Conservation (phyloP, 2,329 filamentous ascomycete species). For the Aspergillus calidoustus region DNA sequence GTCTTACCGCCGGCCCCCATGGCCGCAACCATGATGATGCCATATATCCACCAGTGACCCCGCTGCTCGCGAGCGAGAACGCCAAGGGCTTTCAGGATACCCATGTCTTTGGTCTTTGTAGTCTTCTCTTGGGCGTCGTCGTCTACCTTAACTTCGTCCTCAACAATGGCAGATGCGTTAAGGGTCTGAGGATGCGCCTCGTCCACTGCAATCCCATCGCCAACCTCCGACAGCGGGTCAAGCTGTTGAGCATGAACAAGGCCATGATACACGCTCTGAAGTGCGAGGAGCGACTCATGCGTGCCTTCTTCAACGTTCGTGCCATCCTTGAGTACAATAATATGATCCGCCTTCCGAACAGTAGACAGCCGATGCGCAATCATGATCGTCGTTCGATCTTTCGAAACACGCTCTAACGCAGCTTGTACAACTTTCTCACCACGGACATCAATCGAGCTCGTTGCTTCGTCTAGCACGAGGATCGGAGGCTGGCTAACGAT, state of each 20-base stretch:
- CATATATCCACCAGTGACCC: slow-evolving; percentile 3
- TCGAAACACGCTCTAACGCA: not conserved
- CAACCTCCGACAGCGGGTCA: not conserved
- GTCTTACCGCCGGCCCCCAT: slow-evolving; percentile 13
- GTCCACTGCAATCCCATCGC: not conserved
- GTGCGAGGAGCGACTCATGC: not conserved
- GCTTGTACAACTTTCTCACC: not conserved
- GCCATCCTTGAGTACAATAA: not conserved
- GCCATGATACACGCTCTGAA: not conserved
- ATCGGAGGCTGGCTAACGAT: not conserved
- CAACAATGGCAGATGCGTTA: not conserved
- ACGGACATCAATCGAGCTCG: not conserved
- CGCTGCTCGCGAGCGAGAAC: slow-evolving; percentile 11
- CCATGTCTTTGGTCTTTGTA: slow-evolving; percentile 39
- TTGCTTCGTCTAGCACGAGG: not conserved
- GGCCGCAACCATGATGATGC: not conserved
- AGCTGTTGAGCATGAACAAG: not conserved
- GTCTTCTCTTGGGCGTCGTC: slow-evolving; percentile 29
- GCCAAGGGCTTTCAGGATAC: not conserved
- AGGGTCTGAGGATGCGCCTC: not conserved
- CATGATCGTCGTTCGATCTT: not conserved
- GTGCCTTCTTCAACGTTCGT: not conserved
- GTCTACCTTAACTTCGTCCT: slow-evolving; percentile 20
- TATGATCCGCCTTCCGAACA: not conserved
- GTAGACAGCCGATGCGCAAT: not conserved